Evolutionary conservation across 352 stramenopile genomes (phyloP).

Genomic region (Globisporangium cylindrosporum): DNA sequence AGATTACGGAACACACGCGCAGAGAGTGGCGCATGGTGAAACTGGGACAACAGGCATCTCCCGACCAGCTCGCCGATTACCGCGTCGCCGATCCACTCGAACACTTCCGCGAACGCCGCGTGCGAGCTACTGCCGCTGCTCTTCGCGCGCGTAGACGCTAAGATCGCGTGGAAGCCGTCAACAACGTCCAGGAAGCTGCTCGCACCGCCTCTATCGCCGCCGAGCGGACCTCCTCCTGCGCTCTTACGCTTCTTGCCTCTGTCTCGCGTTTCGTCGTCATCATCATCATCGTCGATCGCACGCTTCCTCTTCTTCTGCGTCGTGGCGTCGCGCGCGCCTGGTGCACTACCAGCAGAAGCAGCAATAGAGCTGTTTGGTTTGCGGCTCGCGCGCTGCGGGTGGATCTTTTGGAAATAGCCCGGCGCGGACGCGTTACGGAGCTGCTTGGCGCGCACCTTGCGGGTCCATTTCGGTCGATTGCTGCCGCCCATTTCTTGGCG

Average conservation of each 20-base stretch:
- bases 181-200: conserved; percentile 14
- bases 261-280: neutral
- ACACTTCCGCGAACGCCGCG: conserved; percentile 44
- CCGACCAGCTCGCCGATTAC: conserved; percentile 71
- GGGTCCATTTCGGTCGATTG: conserved; percentile 8
- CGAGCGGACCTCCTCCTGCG: neutral
- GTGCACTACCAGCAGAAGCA: neutral
- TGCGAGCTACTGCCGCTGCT: conserved; percentile 6
- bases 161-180: conserved; percentile 35
- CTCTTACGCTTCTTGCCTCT: conserved; percentile 10
- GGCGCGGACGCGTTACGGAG: conserved; percentile 5
- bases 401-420: conserved; percentile 6
- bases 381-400: conserved; percentile 6
- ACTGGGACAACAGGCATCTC: conserved; percentile 62
- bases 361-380: neutral
- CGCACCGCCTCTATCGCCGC: neutral
- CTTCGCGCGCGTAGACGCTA: conserved; percentile 4
- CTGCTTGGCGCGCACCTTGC: conserved; percentile 13
- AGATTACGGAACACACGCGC: conserved; percentile 69
- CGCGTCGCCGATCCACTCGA: conserved; percentile 78
- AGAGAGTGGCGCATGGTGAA: conserved; percentile 49
- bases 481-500: conserved; percentile 8
- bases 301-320: conserved; percentile 13
- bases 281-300: conserved; percentile 5
- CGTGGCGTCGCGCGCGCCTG: neutral